Conservation (phyloP, 2,329 filamentous ascomycete species). For the Ophiostoma pallidulum region DNA sequence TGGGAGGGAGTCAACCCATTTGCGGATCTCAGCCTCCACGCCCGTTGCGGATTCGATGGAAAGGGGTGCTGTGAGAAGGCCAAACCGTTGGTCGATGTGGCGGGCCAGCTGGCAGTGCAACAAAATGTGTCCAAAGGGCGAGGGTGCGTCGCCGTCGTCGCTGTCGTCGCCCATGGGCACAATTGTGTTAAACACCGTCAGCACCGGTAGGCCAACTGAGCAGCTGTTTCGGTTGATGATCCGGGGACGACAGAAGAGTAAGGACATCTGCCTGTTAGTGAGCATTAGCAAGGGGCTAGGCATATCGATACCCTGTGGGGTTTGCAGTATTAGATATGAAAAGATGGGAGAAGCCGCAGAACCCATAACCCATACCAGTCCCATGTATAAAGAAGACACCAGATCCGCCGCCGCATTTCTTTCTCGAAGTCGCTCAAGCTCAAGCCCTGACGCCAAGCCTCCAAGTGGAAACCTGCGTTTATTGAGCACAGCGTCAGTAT, state of each 20-base stretch:
- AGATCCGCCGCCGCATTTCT: constrained; percentile 37
- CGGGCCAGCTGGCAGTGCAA: constrained; percentile 1
- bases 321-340: constrained; percentile 2
- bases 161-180: no score
- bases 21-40: background rate
- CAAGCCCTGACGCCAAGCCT: constrained; percentile 25
- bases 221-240: constrained; percentile 33
- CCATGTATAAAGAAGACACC: constrained; percentile 38
- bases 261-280: constrained; percentile 32
- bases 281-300: no score
- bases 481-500: no score
- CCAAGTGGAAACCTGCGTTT: constrained; percentile 30
- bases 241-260: constrained; percentile 33
- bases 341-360: background rate
- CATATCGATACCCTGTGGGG: no score
- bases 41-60: background rate
- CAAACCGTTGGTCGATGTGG: background rate
- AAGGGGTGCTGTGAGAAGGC: background rate
- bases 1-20: background rate
- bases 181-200: constrained; percentile 5
- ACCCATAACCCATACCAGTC: constrained; percentile 30
- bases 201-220: constrained; percentile 27
- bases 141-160: background rate
- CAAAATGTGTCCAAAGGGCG: background rate
- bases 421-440: constrained; percentile 35